Conservation (phyloP, 805 yeast species). For the Yarrowia hollandica region DNA sequence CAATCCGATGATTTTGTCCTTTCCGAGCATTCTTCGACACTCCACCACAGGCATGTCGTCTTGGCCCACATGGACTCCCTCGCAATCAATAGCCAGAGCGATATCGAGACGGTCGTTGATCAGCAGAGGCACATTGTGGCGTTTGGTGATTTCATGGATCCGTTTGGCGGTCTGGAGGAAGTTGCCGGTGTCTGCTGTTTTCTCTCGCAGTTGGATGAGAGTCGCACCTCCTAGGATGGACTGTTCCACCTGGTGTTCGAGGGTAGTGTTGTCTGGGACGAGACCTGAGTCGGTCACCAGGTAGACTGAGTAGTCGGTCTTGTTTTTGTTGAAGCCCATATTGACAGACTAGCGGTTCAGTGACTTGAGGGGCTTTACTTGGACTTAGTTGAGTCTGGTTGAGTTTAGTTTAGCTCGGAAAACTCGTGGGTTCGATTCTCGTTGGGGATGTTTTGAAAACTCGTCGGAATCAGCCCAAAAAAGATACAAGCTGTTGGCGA, state of each 20-base stretch:
- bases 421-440: too few relatives aligned
- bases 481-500: too few relatives aligned
- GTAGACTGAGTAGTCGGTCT: conserved; percentile 59
- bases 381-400: too few relatives aligned
- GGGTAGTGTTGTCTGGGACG: conserved; percentile 60
- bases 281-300: conserved; percentile 78
- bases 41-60: conserved; percentile 68
- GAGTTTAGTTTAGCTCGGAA: too few relatives aligned
- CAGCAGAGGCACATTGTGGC: conserved; percentile 67
- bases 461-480: too few relatives aligned
- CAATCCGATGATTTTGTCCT: conserved; percentile 75
- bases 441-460: too few relatives aligned
- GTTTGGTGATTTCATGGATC: conserved; percentile 62
- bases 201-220: conserved; percentile 80
- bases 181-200: conserved; percentile 62
- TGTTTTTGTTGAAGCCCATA: not conserved
- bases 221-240: conserved; percentile 76
- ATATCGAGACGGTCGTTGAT: conserved; percentile 88
- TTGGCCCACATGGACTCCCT: conserved; percentile 92
- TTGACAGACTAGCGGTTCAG: too few relatives aligned
- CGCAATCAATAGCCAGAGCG: conserved; percentile 85
- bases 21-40: conserved; percentile 63
- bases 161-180: conserved; percentile 62
- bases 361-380: too few relatives aligned
- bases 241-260: conserved; percentile 58